phyloP scores from a whole-genome alignment of 352 stramenopile species.

The Pythium insidiosum region DNA sequence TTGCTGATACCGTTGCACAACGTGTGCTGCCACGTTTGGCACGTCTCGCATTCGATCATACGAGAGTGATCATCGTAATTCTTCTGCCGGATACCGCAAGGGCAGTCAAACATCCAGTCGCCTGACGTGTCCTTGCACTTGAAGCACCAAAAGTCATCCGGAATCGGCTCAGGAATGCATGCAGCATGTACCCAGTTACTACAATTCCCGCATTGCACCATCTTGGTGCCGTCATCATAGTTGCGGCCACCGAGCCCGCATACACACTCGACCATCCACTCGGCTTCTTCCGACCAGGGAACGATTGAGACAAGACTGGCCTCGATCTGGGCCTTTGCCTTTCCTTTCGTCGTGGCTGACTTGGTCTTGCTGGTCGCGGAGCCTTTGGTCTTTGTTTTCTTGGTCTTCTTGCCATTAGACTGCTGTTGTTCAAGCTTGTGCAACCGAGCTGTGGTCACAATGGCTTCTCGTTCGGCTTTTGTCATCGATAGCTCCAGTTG shows the following conservation, averaged over 20 bases:
- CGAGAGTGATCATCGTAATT: constrained; percentile 63
- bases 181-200: constrained; percentile 45
- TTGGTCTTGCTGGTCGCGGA: constrained; percentile 1
- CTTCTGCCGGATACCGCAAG: constrained; percentile 37
- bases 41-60: constrained; percentile 71
- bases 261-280: constrained; percentile 25
- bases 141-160: constrained; percentile 54
- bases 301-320: background rate
- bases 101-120: constrained; percentile 64
- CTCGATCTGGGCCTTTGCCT: constrained; percentile 1
- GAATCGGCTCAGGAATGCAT: constrained; percentile 31
- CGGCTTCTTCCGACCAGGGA: constrained; percentile 13
- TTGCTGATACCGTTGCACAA: constrained; percentile 50
- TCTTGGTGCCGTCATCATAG: constrained; percentile 31
- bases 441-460: constrained; percentile 5
- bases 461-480: constrained; percentile 24
- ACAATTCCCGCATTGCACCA: constrained; percentile 34
- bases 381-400: constrained; percentile 6
- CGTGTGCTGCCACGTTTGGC: constrained; percentile 72
- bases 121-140: constrained; percentile 19
- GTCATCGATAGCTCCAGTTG: constrained; percentile 47
- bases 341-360: background rate
- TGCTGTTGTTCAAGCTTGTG: constrained; percentile 8
- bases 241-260: constrained; percentile 24
- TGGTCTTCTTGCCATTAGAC: constrained; percentile 21